Percentiles rank a stretch among this genome's conserved stretches.
Conservation (phyloP, 1,284 basidiomycete genomes). For the Ceratobasidium sp. region DNA sequence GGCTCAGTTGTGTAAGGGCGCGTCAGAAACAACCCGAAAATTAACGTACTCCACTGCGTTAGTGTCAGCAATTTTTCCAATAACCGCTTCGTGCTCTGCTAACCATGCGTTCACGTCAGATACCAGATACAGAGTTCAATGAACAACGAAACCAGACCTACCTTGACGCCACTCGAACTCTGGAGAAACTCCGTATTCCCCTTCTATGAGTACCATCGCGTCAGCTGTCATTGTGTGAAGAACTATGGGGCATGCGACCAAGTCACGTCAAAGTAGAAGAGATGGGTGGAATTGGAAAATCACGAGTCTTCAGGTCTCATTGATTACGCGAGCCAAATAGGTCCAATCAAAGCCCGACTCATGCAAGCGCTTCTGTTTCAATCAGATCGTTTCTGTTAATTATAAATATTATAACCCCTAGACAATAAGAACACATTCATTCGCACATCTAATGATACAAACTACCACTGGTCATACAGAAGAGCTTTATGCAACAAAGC, state of each 20-base stretch:
- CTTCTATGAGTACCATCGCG: not conserved
- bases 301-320: not conserved
- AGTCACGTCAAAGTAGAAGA: not conserved
- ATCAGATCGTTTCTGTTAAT: not conserved
- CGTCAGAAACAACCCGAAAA: slow-evolving; percentile 19
- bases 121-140: not conserved
- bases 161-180: slow-evolving; percentile 62
- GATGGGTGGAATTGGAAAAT: slow-evolving; percentile 7
- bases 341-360: not conserved
- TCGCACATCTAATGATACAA: too few relatives aligned
- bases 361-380: not conserved
- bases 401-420: too few relatives aligned
- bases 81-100: slow-evolving; percentile 69
- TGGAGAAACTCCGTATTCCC: slow-evolving; percentile 34
- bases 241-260: not conserved
- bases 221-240: slow-evolving; percentile 9
- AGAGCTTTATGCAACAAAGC: too few relatives aligned
- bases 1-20: slow-evolving; percentile 22
- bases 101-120: slow-evolving; percentile 48
- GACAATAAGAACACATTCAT: too few relatives aligned
- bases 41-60: slow-evolving; percentile 72
- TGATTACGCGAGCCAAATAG: slow-evolving; percentile 11
- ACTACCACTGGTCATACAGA: too few relatives aligned
- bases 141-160: slow-evolving; percentile 49
- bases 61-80: slow-evolving; percentile 74